A percentile compares a stretch with the other conserved stretches of the same genome.
Conservation (phyloP, 805 yeast species). For the Spathaspora boniae region DNA sequence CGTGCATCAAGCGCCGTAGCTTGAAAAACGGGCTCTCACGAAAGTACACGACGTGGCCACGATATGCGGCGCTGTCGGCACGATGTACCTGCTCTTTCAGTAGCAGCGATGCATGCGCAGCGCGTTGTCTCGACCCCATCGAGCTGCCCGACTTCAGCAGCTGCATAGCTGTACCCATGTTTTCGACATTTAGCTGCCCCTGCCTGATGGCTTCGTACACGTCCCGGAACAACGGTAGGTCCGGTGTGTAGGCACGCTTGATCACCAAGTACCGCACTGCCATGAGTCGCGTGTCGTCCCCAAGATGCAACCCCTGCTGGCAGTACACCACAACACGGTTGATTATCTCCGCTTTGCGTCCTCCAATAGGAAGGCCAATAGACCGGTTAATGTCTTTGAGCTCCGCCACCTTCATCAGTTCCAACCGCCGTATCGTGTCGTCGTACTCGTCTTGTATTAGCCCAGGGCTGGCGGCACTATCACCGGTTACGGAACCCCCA, state of each 20-base stretch:
- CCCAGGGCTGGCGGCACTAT: too few species aligned
- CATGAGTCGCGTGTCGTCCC: constrained; percentile 41
- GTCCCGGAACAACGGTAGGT: constrained; percentile 34
- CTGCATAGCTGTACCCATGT: too few species aligned
- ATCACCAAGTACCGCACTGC: constrained; percentile 41
- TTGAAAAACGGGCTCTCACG: constrained; percentile 55
- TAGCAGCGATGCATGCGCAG: too few species aligned
- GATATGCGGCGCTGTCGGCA: constrained; percentile 16
- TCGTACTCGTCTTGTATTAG: constrained; percentile 13
- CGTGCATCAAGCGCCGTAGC: constrained; percentile 44
- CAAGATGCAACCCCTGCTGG: constrained; percentile 35
- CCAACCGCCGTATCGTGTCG: constrained; percentile 13
- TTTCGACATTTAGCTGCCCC: constrained; percentile 22
- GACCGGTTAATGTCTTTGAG: constrained; percentile 52
- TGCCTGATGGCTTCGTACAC: constrained; percentile 23
- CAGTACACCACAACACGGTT: constrained; percentile 50
- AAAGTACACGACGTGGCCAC: constrained; percentile 46
- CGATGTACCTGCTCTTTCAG: too few species aligned
- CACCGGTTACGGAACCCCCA: too few species aligned
- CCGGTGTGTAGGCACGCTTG: constrained; percentile 30
- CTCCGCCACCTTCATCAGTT: constrained; percentile 43
- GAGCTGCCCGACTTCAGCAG: too few species aligned
- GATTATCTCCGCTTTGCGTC: constrained; percentile 59
- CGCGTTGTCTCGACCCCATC: too few species aligned
- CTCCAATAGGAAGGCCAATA: constrained; percentile 47